Evolutionary conservation across 2,329 filamentous ascomycete genomes (phyloP), one percentile per base, ranked within the genome.

Genomic region (Coniochaeta sp.): DNA sequence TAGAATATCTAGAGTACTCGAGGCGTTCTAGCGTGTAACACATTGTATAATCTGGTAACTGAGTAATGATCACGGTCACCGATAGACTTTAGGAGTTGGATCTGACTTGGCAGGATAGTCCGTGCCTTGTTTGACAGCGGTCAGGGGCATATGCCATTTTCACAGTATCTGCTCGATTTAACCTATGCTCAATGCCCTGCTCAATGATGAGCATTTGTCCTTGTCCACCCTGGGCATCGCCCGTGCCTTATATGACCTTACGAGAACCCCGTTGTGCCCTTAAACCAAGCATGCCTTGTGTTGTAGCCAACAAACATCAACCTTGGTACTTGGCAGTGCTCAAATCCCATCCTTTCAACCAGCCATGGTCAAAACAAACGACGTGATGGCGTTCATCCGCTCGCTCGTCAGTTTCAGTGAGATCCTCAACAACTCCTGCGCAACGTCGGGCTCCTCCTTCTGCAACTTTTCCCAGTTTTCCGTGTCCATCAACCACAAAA

Each of bases 371-470:
- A 82, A 63, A 31, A 80, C 80, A 60, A 82, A 81, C 55, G 77
- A 79, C 7, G 85, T 89, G 67, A 89, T 87, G 6, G 84, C 81
- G 63, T 76, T 80, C 91, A 98, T 96, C 66, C 95, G 82, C 81
- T 99, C 95, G 60, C 89, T 96, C 47, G 93, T 98, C 72, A 99
- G 75, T 79, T 96, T 97, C 71, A 99, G 73, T n/a, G 89, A 90
- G 58, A 98, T 87, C 68, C 87, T 88, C 71, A 99, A 74, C 68
- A 99, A 70, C 75, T 99, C 95, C 68, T 85, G 83, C 56, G 91
- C 91, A 61, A 97, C 86, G 44, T 91, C 90, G 0, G 86, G 83
- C 67, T 96, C 83, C 60, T 87, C 80, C 62, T 79, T 79, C 72
- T 96, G 90, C 63, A 98, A 72, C 68, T 79, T 81, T 59, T 80